A percentile compares a stretch with the other conserved stretches of the same genome.
Conservation (phyloP, 1,139 yeast species). For the Lodderomyces parapsilosis region DNA sequence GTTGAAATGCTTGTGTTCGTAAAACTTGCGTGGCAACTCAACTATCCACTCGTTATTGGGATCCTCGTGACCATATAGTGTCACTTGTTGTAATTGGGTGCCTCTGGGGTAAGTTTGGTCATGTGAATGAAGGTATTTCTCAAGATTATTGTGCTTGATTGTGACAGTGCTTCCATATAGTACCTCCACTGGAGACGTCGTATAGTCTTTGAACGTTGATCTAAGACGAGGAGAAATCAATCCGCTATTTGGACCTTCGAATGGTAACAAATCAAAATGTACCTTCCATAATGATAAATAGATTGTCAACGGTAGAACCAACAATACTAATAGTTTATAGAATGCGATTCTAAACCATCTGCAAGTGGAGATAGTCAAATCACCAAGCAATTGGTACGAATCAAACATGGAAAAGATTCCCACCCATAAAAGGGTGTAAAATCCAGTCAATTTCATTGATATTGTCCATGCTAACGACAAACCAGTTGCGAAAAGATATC, state of each 20-base stretch:
- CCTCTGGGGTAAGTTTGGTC: conserved; percentile 51
- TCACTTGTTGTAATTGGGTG: conserved; percentile 65
- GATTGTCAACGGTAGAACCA: conserved; percentile 49
- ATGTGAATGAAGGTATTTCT: conserved; percentile 71
- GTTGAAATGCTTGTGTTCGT: conserved; percentile 26
- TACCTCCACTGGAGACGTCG: conserved; percentile 45
- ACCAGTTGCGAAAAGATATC: conserved; percentile 41
- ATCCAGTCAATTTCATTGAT: conserved; percentile 56
- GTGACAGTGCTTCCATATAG: conserved; percentile 67
- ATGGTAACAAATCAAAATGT: conserved; percentile 50
- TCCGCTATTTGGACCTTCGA: conserved; percentile 51
- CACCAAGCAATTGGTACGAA: conserved; percentile 60
- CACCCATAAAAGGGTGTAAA: conserved; percentile 54
- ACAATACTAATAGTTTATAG: conserved; percentile 31
- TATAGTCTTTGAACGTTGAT: conserved; percentile 43
- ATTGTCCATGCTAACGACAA: conserved; percentile 51
- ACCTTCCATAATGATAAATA: conserved; percentile 48
- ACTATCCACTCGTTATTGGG: conserved; percentile 66
- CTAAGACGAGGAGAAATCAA: conserved; percentile 60
- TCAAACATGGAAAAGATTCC: conserved; percentile 38
- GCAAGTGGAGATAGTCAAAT: conserved; percentile 39
- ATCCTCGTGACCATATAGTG: conserved; percentile 55
- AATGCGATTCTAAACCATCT: conserved; percentile 31
- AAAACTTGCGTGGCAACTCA: conserved; percentile 41
- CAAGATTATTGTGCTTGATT: conserved; percentile 60